Evolutionary conservation across 257 asterid genomes (phyloP), one percentile per base, ranked within the genome.

Genomic region (Nicotiana paniculata): DNA sequence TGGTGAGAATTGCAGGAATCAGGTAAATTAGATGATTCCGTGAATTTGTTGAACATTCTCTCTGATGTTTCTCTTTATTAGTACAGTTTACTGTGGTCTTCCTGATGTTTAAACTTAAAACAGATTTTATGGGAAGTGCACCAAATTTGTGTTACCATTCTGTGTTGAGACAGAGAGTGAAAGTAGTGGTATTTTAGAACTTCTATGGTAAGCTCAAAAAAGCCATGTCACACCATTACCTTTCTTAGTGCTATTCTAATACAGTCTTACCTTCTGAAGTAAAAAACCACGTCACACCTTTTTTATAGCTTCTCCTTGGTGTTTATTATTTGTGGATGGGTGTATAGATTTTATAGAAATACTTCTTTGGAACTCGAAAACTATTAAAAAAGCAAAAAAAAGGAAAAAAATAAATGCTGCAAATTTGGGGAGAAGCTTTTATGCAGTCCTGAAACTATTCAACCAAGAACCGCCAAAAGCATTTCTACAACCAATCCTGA

Each of bases 1-100:
- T 82, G 81, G 85, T 69, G 86, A 89, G 69, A 86, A 86, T 81
- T 93, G 99, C 90, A 87, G 65, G 86, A 95, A 93, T 89, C 97
- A 93, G 98, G 99, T 95, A 79, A 83, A 33, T 58, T 58, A 28
- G 77, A 48, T 26, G 62, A 26, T 74, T 48, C 43, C 1, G 15
- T 48, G 48, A 74, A 26, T 74, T 48, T 26, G 79, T 48, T 51
- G 63, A 26, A 48, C 9, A 28, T 48, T 75, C 18, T 75, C 15
- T 75, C 28, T 51, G 46, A 6, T 74, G 5, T 26, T 46, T 13
- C 63, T 74, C 26, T 48, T 48, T 26, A 28, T 74, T 26, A 26
- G 62, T 51, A 48, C 55, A 51, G 9, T 51, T 26, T 54, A 26
- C 9, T 8, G 9, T 51, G 15, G 21, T 74, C 16, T 10, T 39